These are phyloP conservation scores for Tillandsia fasciculata DNA, from an alignment of 176 grass and related monocot genomes.

Conservation along the genomic window DNA sequence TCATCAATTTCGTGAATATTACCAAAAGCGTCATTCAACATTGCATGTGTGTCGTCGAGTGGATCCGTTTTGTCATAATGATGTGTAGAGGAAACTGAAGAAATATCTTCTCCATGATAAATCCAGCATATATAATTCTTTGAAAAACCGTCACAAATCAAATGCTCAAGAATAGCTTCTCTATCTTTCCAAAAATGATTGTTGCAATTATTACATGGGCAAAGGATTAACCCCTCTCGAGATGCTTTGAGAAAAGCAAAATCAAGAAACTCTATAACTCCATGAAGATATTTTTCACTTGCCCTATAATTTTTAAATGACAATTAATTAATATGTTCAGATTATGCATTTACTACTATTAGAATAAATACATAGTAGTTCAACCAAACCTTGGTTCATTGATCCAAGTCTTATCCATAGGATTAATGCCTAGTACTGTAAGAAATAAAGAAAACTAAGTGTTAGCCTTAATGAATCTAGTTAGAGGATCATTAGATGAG, in stretches of 20 bases:
- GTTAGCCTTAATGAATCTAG: too few species aligned
- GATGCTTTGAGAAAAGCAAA: slow-evolving; percentile 2
- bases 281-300: not conserved
- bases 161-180: not conserved
- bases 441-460: too few species aligned
- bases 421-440: too few species aligned
- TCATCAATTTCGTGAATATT: not conserved
- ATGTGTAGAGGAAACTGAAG: not conserved
- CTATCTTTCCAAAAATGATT: not conserved
- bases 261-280: slow-evolving; percentile 2
- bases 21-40: not conserved
- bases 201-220: not conserved
- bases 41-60: not conserved
- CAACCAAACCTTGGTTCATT: not conserved
- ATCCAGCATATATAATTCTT: not conserved
- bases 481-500: not conserved
- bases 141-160: not conserved
- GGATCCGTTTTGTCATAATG: not conserved
- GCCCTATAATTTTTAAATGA: not conserved
- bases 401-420: not conserved
- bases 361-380: too few species aligned
- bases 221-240: too few species aligned
- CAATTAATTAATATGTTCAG: not conserved
- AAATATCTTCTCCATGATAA: not conserved
- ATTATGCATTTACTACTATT: not conserved